These are phyloP conservation scores for Hypomyces perniciosus DNA, from an alignment of 2,329 filamentous ascomycete species.

Conservation along the genomic window DNA sequence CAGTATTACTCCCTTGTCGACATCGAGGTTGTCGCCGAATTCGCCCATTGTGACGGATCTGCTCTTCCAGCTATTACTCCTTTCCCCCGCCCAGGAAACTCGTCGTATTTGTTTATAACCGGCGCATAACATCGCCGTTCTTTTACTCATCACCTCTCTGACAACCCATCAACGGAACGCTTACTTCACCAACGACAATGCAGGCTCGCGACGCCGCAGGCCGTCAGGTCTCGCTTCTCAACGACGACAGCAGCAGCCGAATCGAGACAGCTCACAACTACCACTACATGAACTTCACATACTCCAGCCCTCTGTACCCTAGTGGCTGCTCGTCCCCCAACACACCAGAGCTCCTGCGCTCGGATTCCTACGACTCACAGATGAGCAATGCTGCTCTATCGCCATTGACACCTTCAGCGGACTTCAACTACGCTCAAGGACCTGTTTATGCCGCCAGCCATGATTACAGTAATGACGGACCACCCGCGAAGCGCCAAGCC, in stretches of 20 bases:
- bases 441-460: conserved; percentile 35
- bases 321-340: conserved; percentile 42
- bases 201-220: conserved; percentile 51
- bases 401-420: conserved; percentile 48
- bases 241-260: conserved; percentile 38
- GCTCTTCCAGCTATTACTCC: too few species aligned
- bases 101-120: too few species aligned
- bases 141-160: neutral
- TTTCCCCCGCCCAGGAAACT: too few species aligned
- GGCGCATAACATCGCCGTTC: neutral
- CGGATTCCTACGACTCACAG: conserved; percentile 57
- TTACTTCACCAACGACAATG: conserved; percentile 30
- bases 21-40: too few species aligned
- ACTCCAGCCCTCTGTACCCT: conserved; percentile 27
- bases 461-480: conserved; percentile 27
- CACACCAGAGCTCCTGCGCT: conserved; percentile 53
- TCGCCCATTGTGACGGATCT: too few species aligned
- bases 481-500: conserved; percentile 35
- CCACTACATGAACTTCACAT: conserved; percentile 25
- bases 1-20: neutral
- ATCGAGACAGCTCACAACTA: conserved; percentile 16
- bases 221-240: conserved; percentile 54
- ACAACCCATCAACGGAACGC: neutral
- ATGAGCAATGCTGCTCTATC: conserved; percentile 49
- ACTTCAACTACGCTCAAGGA: conserved; percentile 35